Evolutionary conservation across 768 basidiomycete genomes (phyloP).

Genomic region (Serendipita vermifera): DNA sequence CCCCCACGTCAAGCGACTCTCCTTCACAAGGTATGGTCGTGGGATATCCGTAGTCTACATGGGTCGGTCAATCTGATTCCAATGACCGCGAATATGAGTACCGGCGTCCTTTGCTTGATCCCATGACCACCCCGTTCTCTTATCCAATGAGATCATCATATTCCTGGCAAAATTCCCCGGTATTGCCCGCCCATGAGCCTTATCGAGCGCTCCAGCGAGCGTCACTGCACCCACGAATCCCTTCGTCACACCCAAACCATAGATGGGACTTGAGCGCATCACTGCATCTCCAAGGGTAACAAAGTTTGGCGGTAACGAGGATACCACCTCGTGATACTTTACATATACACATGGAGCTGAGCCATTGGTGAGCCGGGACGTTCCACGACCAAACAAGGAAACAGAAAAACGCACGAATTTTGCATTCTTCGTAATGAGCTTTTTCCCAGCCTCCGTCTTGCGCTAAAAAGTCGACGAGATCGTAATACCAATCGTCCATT

Average conservation of each 20-base stretch:
- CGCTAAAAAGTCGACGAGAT: background rate
- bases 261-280: conserved; percentile 21
- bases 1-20: background rate
- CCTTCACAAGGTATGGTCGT: background rate
- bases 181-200: background rate
- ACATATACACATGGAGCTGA: conserved; percentile 21
- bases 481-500: background rate
- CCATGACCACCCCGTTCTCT: background rate
- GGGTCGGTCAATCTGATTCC: background rate
- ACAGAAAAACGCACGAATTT: background rate
- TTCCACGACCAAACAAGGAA: too few relatives aligned
- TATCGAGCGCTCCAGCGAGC: conserved; percentile 15
- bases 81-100: background rate
- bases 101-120: background rate
- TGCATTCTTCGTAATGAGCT: background rate
- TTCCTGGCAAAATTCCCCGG: background rate
- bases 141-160: background rate
- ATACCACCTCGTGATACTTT: conserved; percentile 19
- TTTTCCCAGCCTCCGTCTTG: background rate
- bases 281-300: conserved; percentile 27
- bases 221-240: conserved; percentile 18
- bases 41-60: background rate
- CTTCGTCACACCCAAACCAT: conserved; percentile 19
- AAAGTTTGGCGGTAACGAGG: conserved; percentile 24
- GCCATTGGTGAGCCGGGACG: background rate